phyloP scores from a whole-genome alignment of 2,329 filamentous ascomycete genomes.

The Anthostomella pinea region DNA sequence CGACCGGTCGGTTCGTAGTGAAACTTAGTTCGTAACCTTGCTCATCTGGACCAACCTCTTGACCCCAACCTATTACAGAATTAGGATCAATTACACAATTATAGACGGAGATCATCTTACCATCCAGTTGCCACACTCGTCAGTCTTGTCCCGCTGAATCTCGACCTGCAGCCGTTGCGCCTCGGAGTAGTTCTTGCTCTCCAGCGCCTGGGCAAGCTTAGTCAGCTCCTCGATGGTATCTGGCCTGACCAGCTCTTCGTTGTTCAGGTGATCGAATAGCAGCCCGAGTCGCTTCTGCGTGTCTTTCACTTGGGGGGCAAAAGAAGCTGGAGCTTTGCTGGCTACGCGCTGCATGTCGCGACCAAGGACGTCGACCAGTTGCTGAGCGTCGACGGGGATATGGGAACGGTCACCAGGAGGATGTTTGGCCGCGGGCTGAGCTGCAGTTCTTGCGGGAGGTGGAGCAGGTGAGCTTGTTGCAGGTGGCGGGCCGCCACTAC shows the following conservation, averaged over 20 bases:
- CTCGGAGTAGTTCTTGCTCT: slow-evolving; percentile 64
- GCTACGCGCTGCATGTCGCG: slow-evolving; percentile 88
- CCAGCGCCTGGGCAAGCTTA: slow-evolving; percentile 63
- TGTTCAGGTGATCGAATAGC: slow-evolving; percentile 97
- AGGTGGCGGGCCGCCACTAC: slow-evolving; percentile 35
- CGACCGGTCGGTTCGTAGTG: no score
- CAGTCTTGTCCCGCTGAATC: slow-evolving; percentile 72
- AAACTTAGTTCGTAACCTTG: slow-evolving; percentile 54
- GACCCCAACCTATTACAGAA: slow-evolving; percentile 61
- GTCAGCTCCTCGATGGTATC: slow-evolving; percentile 70
- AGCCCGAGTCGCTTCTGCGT: slow-evolving; percentile 90
- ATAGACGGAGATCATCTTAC: slow-evolving; percentile 47
- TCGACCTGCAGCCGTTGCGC: slow-evolving; percentile 70
- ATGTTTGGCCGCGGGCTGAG: slow-evolving; percentile 62
- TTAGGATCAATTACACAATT: slow-evolving; percentile 35
- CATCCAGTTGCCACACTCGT: slow-evolving; percentile 86
- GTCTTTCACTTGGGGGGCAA: slow-evolving; percentile 85
- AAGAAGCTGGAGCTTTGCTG: slow-evolving; percentile 77
- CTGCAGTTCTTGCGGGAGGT: slow-evolving; percentile 45
- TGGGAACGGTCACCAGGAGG: slow-evolving; percentile 87
- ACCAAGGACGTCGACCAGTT: slow-evolving; percentile 76
- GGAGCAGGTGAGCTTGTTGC: slow-evolving; percentile 38
- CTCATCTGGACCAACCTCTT: slow-evolving; percentile 79
- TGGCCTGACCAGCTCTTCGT: slow-evolving; percentile 81
- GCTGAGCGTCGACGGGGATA: slow-evolving; percentile 73